phyloP scores from a whole-genome alignment of 306 rosid species.

The Trifolium fragiferum region DNA sequence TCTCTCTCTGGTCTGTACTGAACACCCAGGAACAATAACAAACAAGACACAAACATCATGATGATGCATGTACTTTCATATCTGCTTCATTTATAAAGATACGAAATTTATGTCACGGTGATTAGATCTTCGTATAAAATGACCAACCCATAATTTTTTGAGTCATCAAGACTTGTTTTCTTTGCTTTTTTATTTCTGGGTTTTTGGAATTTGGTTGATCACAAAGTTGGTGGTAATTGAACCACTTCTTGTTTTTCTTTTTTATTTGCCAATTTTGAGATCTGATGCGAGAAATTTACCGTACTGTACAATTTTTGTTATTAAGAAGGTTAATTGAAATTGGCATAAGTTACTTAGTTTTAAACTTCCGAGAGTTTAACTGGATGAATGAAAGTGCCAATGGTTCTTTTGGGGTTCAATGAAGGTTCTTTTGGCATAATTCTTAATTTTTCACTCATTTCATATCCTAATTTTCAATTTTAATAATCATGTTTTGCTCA shows the following conservation, averaged over 20 bases:
- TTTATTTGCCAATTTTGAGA: slow-evolving; percentile 38
- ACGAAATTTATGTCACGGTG: slow-evolving; percentile 12
- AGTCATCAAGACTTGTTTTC: not conserved
- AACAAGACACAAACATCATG: not conserved
- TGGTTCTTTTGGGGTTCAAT: slow-evolving; percentile 21
- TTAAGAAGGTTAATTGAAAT: slow-evolving; percentile 1
- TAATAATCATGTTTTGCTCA: slow-evolving; percentile 15
- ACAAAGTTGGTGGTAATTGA: slow-evolving; percentile 10
- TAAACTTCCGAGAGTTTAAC: slow-evolving; percentile 22
- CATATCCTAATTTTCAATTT: slow-evolving; percentile 30
- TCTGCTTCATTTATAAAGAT: not conserved
- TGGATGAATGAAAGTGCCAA: slow-evolving; percentile 8
- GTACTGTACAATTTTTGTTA: slow-evolving; percentile 15
- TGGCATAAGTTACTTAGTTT: slow-evolving; percentile 14
- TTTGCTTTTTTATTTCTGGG: slow-evolving; percentile 21
- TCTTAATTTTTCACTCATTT: slow-evolving; percentile 34
- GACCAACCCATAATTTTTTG: slow-evolving; percentile 8
- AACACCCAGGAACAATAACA: not conserved
- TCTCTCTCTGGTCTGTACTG: not conserved
- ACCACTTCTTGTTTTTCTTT: slow-evolving; percentile 7
- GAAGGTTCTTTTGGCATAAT: slow-evolving; percentile 1
- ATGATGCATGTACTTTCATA: not conserved
- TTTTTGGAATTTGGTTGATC: slow-evolving; percentile 43
- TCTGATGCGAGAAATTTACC: slow-evolving; percentile 26
- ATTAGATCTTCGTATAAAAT: slow-evolving; percentile 44